Base-by-base conservation (phyloP, 1,139 yeast genomes). In the Debaryomycetaceae sp. region DNA sequence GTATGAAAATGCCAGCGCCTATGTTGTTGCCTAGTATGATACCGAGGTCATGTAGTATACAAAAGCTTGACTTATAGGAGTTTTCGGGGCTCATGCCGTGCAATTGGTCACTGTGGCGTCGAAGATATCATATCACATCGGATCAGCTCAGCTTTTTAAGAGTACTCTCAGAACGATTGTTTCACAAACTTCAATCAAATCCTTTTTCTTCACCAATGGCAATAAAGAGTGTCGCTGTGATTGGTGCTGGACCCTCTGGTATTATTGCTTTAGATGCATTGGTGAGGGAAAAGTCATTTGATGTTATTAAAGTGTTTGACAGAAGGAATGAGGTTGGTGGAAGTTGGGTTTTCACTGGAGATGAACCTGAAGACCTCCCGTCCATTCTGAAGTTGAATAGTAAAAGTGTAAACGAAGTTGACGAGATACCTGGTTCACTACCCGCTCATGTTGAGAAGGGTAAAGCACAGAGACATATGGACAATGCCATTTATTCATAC, bases 211-310 rank as follows among this genome's bases (percentile, higher is more conserved):
- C n/a, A n/a, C n/a, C n/a, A n/a, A 22, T 22, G 26, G 11, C 2
- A 5, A 53, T 63, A 37, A 55, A 59, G 38, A 55, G 58, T 17
- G 61, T 77, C 8, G 80, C 81, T 1, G 71, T 77, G 8, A 63
- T 81, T 31, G 89, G 91, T 3, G 86, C 78, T 6, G 91, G 91
- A 1, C 87, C 89, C 0, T 70, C 79, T 38, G 89, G 88, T 5
- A 68, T 81, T 5, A 83, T 79, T 1, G 58, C 77, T 6, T 69
- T 82, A 8, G 75, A 75, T 46, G 80, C 85, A 0, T 61, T 81
- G 16, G 42, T 71, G 4, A 67, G 65, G 8, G 82, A 78, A 47
- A 55, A 61, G 4, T 51, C 58, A 9, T 77, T 79, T 46, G 59
- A 63, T 18, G 58, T 56, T 34, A 63, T 80, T 45, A 70, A 68